Base-by-base conservation (phyloP, 441 rosid genomes). In the Adansonia gregorii region DNA sequence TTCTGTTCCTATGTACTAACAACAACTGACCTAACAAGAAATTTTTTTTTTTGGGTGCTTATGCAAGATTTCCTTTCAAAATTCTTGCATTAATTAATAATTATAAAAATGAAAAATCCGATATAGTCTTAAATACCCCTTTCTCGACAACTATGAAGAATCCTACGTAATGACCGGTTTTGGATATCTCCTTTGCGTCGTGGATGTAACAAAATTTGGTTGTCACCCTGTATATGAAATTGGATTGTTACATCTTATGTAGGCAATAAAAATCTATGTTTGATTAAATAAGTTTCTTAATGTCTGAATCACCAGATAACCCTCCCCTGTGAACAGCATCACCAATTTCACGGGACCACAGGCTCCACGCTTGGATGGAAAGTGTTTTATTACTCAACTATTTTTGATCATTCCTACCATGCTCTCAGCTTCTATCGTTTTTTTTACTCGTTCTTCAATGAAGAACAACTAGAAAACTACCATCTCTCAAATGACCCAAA, bases 401-500 rank as follows among this genome's bases (percentile, higher is more conserved):
- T 49, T 8, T 61, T 43, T 31, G n/a, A 19, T 68, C 60, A 20
- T 59, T 39, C 54, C 24, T 6, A 4, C 72, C 54, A 65, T 68
- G 61, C 73, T 46, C 55, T 22, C 56, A 48, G 10, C 41, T 48
- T 67, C 9, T 6, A 14, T 63, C 45, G 9, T 22, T 20, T 46
- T 19, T 35, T 43, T 11, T 66, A 5, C 17, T 71, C 58, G 39
- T 76, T 41, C 58, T 45, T 75, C 85, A 49, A 83, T 74, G 83
- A 74, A 60, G 79, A 55, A 76, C 15, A 70, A n/a, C 51, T 43
- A 35, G 48, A 80, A 75, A 56, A 74, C 72, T 43, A 65, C 73
- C 60, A n/a, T 52, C 76, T 78, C 49, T 73, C 82, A 78, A 83
- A 88, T 86, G 89, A 78, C n/a, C 77, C 51, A 52, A 39, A 58